These are phyloP conservation scores for Zizania latifolia DNA, from an alignment of 176 grass and related monocot species.

Conservation along the genomic window DNA sequence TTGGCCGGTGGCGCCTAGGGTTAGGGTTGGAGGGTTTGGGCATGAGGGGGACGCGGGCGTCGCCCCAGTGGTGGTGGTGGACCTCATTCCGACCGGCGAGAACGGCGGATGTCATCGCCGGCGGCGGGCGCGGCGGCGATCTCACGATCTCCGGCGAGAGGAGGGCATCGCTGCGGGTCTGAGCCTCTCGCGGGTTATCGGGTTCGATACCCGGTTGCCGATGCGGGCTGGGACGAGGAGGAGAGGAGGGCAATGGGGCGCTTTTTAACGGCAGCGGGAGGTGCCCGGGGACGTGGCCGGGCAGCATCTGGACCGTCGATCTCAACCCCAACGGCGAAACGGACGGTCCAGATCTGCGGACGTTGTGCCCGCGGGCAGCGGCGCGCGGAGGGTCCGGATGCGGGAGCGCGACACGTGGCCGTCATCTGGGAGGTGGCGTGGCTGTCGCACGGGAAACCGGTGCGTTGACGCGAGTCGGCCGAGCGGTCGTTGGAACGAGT, in stretches of 20 bases:
- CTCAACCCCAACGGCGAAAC: rapidly evolving
- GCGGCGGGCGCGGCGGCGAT: not conserved
- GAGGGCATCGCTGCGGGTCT: conserved; percentile 1
- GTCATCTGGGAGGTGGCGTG: not conserved
- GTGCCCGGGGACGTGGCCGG: not conserved
- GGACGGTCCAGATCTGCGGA: rapidly evolving
- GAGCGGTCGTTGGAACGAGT: rapidly evolving
- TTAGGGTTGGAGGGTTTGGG: conserved; percentile 35
- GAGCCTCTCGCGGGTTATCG: conserved; percentile 24
- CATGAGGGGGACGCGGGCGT: conserved; percentile 49
- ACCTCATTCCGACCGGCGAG: conserved; percentile 73
- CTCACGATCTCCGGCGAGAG: conserved; percentile 13
- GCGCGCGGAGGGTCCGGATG: not conserved
- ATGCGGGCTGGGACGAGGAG: not conserved
- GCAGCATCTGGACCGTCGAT: not conserved
- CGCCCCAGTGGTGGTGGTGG: conserved; percentile 50
- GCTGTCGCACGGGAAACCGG: not conserved
- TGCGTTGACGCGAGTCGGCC: not conserved
- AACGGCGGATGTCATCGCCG: conserved; percentile 77
- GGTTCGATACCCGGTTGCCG: not conserved
- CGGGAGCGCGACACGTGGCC: not conserved
- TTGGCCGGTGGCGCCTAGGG: conserved; percentile 28
- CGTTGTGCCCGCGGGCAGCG: conserved; percentile 12
- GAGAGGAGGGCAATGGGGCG: not conserved
- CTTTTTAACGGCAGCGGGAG: conserved; percentile 25